phyloP scores from a whole-genome alignment of 441 rosid genomes.

The Populus hybrid region DNA sequence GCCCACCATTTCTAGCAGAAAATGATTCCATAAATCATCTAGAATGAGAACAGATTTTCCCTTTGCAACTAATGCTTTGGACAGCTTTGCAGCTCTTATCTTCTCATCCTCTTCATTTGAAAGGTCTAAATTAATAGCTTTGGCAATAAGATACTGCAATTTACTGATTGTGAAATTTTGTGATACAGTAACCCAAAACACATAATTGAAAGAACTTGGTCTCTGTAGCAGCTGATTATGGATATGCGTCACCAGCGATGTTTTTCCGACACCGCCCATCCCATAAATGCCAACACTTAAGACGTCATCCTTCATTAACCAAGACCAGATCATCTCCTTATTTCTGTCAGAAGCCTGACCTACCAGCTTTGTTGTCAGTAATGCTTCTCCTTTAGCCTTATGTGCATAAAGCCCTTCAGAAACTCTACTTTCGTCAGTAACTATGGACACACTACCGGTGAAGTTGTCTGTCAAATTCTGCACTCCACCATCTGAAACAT shows the following conservation, averaged over 20 bases:
- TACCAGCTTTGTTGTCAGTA: neutral
- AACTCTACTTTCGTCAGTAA: neutral
- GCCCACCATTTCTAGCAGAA: constrained; percentile 5
- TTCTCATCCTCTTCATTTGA: neutral
- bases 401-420: neutral
- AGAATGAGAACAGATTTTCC: constrained; percentile 5
- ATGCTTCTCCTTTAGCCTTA: neutral
- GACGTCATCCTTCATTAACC: neutral
- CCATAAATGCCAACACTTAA: neutral
- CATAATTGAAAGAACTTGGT: neutral
- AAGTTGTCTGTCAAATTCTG: neutral
- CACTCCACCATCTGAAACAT: neutral
- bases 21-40: constrained; percentile 9
- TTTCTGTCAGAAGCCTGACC: neutral
- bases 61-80: neutral
- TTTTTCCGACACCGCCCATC: neutral
- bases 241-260: neutral
- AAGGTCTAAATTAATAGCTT: neutral
- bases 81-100: neutral
- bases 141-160: constrained; percentile 1
- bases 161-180: neutral
- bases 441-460: neutral
- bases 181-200: neutral
- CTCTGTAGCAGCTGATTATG: neutral
- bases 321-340: neutral